Evolutionary conservation across 2,329 filamentous ascomycete genomes (phyloP).

Genomic region (Trichoderma asperellum): DNA sequence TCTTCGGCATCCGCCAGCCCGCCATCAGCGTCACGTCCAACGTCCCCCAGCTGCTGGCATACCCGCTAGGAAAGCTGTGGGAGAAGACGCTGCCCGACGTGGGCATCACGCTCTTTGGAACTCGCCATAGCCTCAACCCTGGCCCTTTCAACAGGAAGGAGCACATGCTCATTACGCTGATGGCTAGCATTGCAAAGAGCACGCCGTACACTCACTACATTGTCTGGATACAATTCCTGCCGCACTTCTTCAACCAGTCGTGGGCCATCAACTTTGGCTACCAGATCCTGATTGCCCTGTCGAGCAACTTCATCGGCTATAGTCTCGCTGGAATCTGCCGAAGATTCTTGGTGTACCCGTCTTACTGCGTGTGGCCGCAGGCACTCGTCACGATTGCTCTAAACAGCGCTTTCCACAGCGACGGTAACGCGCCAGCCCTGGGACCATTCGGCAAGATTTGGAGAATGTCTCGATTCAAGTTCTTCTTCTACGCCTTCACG

Average conservation of each 20-base stretch:
- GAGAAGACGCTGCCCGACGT: constrained; percentile 50
- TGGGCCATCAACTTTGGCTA: constrained; percentile 49
- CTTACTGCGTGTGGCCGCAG: constrained; percentile 57
- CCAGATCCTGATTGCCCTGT: constrained; percentile 51
- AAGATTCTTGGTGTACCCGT: constrained; percentile 56
- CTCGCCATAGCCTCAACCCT: constrained; percentile 53
- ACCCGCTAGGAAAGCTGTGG: constrained; percentile 50
- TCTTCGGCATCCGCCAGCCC: constrained; percentile 60
- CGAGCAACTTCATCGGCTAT: constrained; percentile 59
- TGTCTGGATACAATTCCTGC: constrained; percentile 51
- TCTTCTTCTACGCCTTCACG: constrained; percentile 49
- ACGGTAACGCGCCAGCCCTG: constrained; percentile 40
- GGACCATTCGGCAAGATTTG: constrained; percentile 40
- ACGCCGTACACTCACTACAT: constrained; percentile 53
- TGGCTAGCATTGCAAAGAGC: constrained; percentile 57
- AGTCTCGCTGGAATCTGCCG: constrained; percentile 56
- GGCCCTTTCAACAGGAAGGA: constrained; percentile 62
- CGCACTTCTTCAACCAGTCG: constrained; percentile 48
- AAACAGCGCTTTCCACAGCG: constrained; percentile 51
- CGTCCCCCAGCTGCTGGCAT: constrained; percentile 56
- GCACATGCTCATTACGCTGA: constrained; percentile 62
- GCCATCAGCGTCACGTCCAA: constrained; percentile 54
- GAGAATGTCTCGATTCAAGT: constrained; percentile 49
- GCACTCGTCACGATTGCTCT: constrained; percentile 53
- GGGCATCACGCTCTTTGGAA: constrained; percentile 48